Evolutionary conservation across 441 rosid genomes (phyloP), one percentile per base, ranked within the genome.

Genomic region (Francoa sonchifolia): DNA sequence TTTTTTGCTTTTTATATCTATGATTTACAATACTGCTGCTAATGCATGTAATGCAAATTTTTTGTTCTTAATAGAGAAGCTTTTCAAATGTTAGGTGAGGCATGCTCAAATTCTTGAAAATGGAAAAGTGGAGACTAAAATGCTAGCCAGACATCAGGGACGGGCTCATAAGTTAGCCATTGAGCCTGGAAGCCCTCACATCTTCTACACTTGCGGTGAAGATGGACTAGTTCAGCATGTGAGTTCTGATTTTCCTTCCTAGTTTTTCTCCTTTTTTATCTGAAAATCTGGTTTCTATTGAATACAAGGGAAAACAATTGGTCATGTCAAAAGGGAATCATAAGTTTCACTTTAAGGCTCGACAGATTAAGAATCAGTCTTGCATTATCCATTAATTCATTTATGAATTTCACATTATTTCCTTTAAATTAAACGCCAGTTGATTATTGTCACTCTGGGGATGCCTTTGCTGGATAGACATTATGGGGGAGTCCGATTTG

Each of bases 211-310:
- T 0, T 85, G 94, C 42, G 94, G 87, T 35, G 89, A 82, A 73
- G 98, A 90, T 76, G 98, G 94, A 35, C 42, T 76, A 53, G 94
- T 89, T 48, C 85, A 85, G 40, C 94, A 73, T 42, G 96, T 85
- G 48, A 77, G 94, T 75, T 28, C 0, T 52, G 17, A 28, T 30
- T 51, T 6, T 13, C 30, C 15, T 50, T 15, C 1, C 34, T 13
- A 3, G 28, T 20, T 47, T 37, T 40, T 30, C 8, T 15, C 19
- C 6, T 14, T 19, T 22, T 42, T 2, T n/a, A n/a, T n/a, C n/a
- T n/a, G n/a, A n/a, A n/a, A n/a, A n/a, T n/a, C n/a, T n/a, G n/a
- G n/a, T n/a, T n/a, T n/a, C n/a, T n/a, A n/a, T n/a, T n/a, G n/a
- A n/a, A n/a, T n/a, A 36, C 29, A 14, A 13, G 38, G 13, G 15